phyloP scores from a whole-genome alignment of 768 basidiomycete genomes.

The Lenzites betulinus region DNA sequence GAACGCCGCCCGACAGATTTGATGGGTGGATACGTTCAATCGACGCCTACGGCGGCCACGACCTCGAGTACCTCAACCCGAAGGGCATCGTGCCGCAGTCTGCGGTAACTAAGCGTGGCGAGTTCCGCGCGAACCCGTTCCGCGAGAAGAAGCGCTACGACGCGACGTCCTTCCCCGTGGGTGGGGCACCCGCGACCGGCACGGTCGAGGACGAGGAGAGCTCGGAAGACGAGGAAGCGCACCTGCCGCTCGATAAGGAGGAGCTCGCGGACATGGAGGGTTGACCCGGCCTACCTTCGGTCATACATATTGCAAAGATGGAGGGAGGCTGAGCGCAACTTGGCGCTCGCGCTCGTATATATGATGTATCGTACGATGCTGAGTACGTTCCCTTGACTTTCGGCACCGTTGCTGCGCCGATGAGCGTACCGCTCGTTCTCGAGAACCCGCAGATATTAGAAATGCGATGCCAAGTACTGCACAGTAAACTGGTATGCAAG shows the following conservation, averaged over 20 bases:
- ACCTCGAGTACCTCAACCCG: slow-evolving; percentile 76
- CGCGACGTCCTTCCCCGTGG: slow-evolving; percentile 43
- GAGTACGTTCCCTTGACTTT: background rate
- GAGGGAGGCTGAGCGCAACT: no score
- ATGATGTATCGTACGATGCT: background rate
- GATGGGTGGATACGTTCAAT: slow-evolving; percentile 82
- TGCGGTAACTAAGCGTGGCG: slow-evolving; percentile 65
- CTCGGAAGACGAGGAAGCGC: slow-evolving; percentile 44
- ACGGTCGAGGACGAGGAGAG: slow-evolving; percentile 39
- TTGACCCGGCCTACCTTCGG: slow-evolving; percentile 28
- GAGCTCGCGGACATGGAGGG: slow-evolving; percentile 48
- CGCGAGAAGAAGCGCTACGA: slow-evolving; percentile 71
- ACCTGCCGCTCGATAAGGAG: slow-evolving; percentile 35
- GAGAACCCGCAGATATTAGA: no score
- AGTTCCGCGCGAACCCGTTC: slow-evolving; percentile 61
- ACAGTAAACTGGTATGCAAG: no score
- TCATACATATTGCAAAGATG: no score
- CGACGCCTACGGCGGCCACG: slow-evolving; percentile 75
- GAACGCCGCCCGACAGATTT: slow-evolving; percentile 50
- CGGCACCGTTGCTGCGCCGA: no score
- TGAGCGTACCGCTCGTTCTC: no score
- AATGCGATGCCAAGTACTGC: no score
- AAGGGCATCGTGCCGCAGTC: slow-evolving; percentile 74
- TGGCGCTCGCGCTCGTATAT: no score
- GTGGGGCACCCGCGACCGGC: slow-evolving; percentile 14